Evolutionary conservation across 345 rosid genomes (phyloP).

Genomic region (Syzygium aromaticum): DNA sequence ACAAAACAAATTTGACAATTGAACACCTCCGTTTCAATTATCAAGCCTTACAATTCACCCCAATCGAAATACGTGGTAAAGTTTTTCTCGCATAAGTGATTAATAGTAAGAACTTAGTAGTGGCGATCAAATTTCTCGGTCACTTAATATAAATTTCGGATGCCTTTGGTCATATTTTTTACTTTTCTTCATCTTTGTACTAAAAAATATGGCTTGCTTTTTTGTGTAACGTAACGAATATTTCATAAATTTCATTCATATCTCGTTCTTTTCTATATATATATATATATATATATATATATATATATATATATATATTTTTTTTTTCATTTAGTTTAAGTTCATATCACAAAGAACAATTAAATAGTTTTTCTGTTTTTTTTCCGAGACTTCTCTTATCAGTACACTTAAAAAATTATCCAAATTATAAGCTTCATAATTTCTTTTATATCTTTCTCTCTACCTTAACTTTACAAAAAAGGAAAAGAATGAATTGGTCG

Average conservation of each 20-base stretch:
- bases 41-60: background rate
- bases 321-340: background rate
- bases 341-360: background rate
- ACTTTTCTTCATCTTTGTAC: background rate
- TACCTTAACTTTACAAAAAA: background rate
- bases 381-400: background rate
- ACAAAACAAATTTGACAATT: background rate
- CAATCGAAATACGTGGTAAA: background rate
- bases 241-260: background rate
- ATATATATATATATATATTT: no score
- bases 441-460: background rate
- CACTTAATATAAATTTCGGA: background rate
- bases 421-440: background rate
- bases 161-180: background rate
- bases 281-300: no score
- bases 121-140: background rate
- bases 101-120: background rate
- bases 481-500: background rate
- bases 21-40: background rate
- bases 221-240: background rate
- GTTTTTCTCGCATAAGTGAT: background rate
- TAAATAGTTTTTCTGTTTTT: background rate
- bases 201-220: background rate
- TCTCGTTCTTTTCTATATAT: background rate
- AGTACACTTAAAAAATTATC: background rate